A percentile compares a stretch with the other conserved stretches of the same genome.
Evolutionary conservation across 2,329 filamentous ascomycete species (phyloP).

Genomic region (Trichoderma lentiforme): DNA sequence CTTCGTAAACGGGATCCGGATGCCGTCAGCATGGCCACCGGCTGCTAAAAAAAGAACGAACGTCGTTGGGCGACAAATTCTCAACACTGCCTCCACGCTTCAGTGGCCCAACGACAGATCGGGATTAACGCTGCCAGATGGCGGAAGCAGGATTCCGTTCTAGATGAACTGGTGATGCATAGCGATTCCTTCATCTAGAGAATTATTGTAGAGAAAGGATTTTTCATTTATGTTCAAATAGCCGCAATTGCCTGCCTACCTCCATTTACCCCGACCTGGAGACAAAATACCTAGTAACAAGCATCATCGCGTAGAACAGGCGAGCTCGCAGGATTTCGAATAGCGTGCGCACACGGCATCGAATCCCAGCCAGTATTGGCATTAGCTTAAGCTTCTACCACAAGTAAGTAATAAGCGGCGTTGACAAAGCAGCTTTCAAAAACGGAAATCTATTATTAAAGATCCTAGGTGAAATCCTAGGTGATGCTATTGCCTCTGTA

Average conservation of each 20-base stretch:
- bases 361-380: neutral
- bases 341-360: neutral
- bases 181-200: neutral
- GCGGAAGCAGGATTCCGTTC: neutral
- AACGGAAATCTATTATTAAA: neutral
- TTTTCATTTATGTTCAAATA: neutral
- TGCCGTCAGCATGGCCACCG: constrained; percentile 8
- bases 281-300: too few relatives aligned
- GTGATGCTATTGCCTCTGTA: neutral
- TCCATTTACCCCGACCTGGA: neutral
- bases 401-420: neutral
- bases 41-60: constrained; percentile 7
- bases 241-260: neutral
- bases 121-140: neutral
- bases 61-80: neutral
- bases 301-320: neutral
- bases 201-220: neutral
- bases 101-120: constrained; percentile 1
- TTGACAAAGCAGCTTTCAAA: constrained; percentile 4
- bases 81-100: constrained; percentile 1
- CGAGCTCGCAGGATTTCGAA: neutral
- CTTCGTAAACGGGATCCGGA: neutral
- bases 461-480: neutral
- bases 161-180: neutral
- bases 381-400: neutral